Evolutionary conservation across 2,329 filamentous ascomycete genomes (phyloP), one percentile per base, ranked within the genome.

Genomic region (Arthrobotrys megalospora): DNA sequence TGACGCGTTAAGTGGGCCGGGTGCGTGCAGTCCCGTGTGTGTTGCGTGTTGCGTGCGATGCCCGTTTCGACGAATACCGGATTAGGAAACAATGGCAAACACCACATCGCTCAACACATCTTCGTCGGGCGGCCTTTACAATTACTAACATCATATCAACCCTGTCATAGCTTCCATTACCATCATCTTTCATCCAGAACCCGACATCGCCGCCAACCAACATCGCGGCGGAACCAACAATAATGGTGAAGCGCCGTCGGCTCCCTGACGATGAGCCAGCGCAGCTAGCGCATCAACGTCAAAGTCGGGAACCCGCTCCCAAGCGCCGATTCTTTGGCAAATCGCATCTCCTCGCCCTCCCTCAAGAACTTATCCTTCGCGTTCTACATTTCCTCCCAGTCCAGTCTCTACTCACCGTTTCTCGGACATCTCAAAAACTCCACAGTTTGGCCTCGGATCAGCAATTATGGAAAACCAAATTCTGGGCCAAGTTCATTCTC

Each of bases 381-480:
- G 92, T 97, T 77, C 87, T 97, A 41, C 92, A 92, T 3, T 92
- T 90, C 83, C 87, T 97, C n/a, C 86, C 91, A 1, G 88, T 93
- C 34, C 85, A 88, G 6, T 88, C 91, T 32, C 88, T 98, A 7
- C 87, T 93, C 66, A 85, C 86, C 65, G 86, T 89, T 41, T 86
- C 87, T 5, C 86, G 90, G 68, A 87, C 94, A n/a, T 97, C 93
- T 1, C 89, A 86, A 67, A 93, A 92, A 76, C 92, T 97, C 82
- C 87, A 90, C 81, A 87, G 87, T 45, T 88, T 98, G 16, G 88
- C 93, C 6, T 88, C 88, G 68, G 96, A 98, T 84, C 91, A 92
- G 0, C 93, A 97, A 83, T 86, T 98, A 71, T 99, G 96, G 96
- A 96, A 95, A 84, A 88, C 89, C 12, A 89, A 93, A 62, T 99